Conservation (phyloP, 176 grass and related monocot species). For the Phoenix roebelenii region DNA sequence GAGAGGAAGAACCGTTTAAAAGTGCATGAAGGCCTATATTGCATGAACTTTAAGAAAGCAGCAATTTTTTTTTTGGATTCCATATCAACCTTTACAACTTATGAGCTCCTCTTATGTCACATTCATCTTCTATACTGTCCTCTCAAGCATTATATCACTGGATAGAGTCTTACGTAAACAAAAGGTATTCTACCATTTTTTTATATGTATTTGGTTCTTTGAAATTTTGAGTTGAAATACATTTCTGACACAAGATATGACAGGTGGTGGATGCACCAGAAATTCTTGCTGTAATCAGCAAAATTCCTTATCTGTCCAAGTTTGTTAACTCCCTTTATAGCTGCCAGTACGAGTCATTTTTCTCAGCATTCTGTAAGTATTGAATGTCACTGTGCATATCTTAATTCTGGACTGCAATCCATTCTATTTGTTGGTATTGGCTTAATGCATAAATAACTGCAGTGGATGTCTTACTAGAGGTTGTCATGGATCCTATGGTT, state of each 20-base stretch:
- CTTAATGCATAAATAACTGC: too few species aligned
- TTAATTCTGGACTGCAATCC: slow-evolving; percentile 19
- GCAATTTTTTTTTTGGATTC: slow-evolving; percentile 93
- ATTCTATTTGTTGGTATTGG: background rate
- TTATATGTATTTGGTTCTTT: too few species aligned
- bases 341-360: slow-evolving; percentile 98
- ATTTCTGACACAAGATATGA: slow-evolving; percentile 20
- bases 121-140: slow-evolving; percentile 91
- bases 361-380: slow-evolving; percentile 86
- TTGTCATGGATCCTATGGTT: too few species aligned
- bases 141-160: slow-evolving; percentile 82
- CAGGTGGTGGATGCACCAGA: slow-evolving; percentile 97
- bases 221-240: too few species aligned
- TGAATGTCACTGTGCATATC: background rate
- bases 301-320: slow-evolving; percentile 84
- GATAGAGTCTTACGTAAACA: slow-evolving; percentile 88
- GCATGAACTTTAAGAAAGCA: slow-evolving; percentile 94
- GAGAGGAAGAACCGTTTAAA: slow-evolving; percentile 98
- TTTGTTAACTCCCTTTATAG: slow-evolving; percentile 90
- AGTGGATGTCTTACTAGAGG: too few species aligned
- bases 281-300: slow-evolving; percentile 89
- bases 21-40: slow-evolving; percentile 95
- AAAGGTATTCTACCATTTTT: slow-evolving; percentile 36
- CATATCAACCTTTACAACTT: slow-evolving; percentile 95
- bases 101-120: slow-evolving; percentile 91